Evolutionary conservation across 805 yeast species (phyloP).

Genomic region (Candida maltosa): DNA sequence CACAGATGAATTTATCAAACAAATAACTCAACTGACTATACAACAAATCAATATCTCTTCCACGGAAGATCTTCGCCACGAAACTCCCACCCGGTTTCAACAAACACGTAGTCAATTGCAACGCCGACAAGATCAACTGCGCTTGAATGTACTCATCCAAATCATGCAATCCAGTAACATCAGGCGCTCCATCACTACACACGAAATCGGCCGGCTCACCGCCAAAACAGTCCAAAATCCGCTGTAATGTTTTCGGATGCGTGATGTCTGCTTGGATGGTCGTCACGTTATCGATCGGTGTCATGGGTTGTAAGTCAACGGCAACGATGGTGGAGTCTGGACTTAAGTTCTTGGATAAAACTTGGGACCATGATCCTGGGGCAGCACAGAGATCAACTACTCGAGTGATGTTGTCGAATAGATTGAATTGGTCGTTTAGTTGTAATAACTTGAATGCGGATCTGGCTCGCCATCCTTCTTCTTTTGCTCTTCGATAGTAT

Average conservation of each 20-base stretch:
- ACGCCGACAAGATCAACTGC: constrained; percentile 84
- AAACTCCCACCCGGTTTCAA: constrained; percentile 87
- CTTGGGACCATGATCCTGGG: constrained; percentile 98
- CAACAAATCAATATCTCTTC: constrained; percentile 89
- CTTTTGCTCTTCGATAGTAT: constrained; percentile 91
- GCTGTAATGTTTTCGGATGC: constrained; percentile 82
- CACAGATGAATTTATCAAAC: constrained; percentile 86
- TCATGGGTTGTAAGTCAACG: constrained; percentile 96
- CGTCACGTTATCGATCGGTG: constrained; percentile 88
- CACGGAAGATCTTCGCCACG: constrained; percentile 95
- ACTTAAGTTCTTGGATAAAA: constrained; percentile 67
- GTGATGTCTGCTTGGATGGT: constrained; percentile 96
- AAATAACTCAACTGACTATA: constrained; percentile 88
- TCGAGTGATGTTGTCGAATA: constrained; percentile 67
- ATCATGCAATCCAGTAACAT: constrained; percentile 96
- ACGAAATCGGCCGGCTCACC: constrained; percentile 95
- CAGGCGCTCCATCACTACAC: constrained; percentile 98
- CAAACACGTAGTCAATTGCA: constrained; percentile 86
- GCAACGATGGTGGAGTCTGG: constrained; percentile 76
- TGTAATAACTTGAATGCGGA: constrained; percentile 94
- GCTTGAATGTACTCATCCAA: constrained; percentile 96
- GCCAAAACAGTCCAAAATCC: constrained; percentile 76
- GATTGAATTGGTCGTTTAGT: constrained; percentile 83
- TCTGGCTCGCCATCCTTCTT: constrained; percentile 96
- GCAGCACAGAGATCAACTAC: constrained; percentile 98